A percentile compares a stretch with the other conserved stretches of the same genome.
These are phyloP conservation scores for Aspergillus diversus DNA, from an alignment of 495 filamentous ascomycete species.

Conservation along the genomic window DNA sequence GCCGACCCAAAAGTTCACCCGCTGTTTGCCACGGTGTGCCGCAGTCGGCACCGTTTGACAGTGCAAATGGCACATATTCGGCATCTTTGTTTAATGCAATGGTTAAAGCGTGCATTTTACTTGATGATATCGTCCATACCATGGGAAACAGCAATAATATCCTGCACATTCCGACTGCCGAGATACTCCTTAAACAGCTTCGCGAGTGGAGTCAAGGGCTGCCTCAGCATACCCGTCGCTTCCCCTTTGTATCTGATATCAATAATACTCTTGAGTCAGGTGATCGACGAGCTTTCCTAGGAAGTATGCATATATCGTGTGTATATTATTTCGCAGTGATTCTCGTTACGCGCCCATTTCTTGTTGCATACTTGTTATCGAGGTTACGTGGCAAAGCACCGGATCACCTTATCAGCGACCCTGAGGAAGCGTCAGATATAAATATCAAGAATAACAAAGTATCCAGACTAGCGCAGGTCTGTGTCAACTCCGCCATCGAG, in stretches of 20 bases:
- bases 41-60: not conserved
- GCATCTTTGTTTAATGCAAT: not conserved
- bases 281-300: not conserved
- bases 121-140: not conserved
- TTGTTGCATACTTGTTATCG: slow-evolving; percentile 20
- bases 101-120: not conserved
- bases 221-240: not conserved
- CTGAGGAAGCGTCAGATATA: not conserved
- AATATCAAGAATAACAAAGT: too few relatives aligned
- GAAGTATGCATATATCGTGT: slow-evolving; percentile 10
- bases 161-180: not conserved
- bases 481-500: not conserved
- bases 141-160: not conserved
- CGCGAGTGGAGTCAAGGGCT: not conserved
- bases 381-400: slow-evolving; percentile 7
- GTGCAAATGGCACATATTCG: not conserved
- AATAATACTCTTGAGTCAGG: too few relatives aligned
- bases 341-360: slow-evolving; percentile 23
- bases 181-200: not conserved
- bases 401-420: not conserved
- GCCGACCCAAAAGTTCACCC: not conserved
- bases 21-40: not conserved
- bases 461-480: not conserved
- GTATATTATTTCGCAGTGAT: slow-evolving; percentile 27
- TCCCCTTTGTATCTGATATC: too few relatives aligned